Evolutionary conservation across 2,329 filamentous ascomycete genomes (phyloP), one percentile per base, ranked within the genome.

Genomic region (Venturia carpophila): DNA sequence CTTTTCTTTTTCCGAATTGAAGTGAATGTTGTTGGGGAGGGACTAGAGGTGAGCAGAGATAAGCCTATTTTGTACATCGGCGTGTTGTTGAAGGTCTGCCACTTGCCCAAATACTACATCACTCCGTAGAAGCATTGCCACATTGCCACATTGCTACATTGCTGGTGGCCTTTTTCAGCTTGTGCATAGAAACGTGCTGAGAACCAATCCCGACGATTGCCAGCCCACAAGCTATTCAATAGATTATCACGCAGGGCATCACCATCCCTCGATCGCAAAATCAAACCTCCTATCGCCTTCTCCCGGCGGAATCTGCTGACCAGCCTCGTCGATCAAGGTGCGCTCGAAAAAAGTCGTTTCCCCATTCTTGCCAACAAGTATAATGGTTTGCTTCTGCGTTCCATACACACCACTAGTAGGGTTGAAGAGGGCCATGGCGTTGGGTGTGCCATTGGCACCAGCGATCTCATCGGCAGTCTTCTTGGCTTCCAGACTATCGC

Each of bases 341-440:
- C 85, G 77, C 72, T 88, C 86, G 42, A 87, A 78, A 69, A 84
- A 88, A n/a, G 79, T 82, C 43, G 86, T 79, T 64, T 79, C 78
- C 1, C 84, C 84, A n/a, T 80, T 70, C 39, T 75, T 74, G 69
- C 81, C 77, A 24, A 86, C 83, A 17, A 88, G 73, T 1, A 88
- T 76, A 9, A 88, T 75, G 0, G 83, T 85, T 71, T 88, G 85
- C 73, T 85, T 85, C 71, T 86, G 83, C 2, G 86, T 88, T 0
- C 85, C 86, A 71, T 88, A 88, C 9, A 80, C 74, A 0, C 82
- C 83, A 65, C 75, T 77, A 68, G 71, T 81, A 75, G 68, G 74
- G 68, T 70, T 71, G 62, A 67, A 71, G 73, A 63, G 58, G 41
- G 60, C 67, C 61, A 21, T 63, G 19, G 71, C 70, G 67, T 75